Evolutionary conservation across 345 rosid genomes (phyloP).

Genomic region (Kandelia obovata): DNA sequence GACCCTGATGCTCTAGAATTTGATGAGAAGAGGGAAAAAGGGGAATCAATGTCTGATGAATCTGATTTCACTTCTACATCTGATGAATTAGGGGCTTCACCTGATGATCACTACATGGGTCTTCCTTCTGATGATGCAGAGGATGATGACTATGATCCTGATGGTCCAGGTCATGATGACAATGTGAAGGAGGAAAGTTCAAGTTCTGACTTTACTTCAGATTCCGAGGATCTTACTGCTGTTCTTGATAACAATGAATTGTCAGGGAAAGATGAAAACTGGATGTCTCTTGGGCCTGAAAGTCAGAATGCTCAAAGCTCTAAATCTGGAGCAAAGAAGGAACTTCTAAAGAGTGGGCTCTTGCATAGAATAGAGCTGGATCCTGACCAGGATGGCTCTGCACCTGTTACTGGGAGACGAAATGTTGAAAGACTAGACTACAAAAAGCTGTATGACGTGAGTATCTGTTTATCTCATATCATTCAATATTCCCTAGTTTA

Average conservation of each 20-base stretch:
- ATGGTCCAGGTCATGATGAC: conserved; percentile 43
- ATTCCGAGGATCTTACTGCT: conserved; percentile 64
- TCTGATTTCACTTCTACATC: conserved; percentile 59
- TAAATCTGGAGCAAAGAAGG: conserved; percentile 21
- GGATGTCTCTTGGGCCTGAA: conserved; percentile 2
- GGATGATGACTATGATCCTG: conserved; percentile 78
- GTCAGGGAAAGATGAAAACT: conserved; percentile 33
- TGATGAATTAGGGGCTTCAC: conserved; percentile 40
- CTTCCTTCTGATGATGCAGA: conserved; percentile 89
- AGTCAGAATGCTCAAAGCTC: conserved; percentile 24
- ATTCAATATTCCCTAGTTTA: neutral
- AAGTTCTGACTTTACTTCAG: conserved; percentile 72
- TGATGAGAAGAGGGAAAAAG: too few species aligned
- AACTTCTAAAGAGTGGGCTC: conserved; percentile 23
- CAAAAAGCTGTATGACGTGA: conserved; percentile 81
- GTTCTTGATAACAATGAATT: conserved; percentile 25
- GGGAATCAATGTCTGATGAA: conserved; percentile 45
- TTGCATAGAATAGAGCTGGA: conserved; percentile 38
- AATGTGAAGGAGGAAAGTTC: conserved; percentile 49
- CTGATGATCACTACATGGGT: conserved; percentile 32
- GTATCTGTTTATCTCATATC: conserved; percentile 24
- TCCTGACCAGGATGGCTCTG: conserved; percentile 35
- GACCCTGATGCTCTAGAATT: conserved; percentile 46
- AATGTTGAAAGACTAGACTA: conserved; percentile 72
- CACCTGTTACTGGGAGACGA: conserved; percentile 48